phyloP scores from a whole-genome alignment of 2,329 filamentous ascomycete species.

The Penicillium nordicum region DNA sequence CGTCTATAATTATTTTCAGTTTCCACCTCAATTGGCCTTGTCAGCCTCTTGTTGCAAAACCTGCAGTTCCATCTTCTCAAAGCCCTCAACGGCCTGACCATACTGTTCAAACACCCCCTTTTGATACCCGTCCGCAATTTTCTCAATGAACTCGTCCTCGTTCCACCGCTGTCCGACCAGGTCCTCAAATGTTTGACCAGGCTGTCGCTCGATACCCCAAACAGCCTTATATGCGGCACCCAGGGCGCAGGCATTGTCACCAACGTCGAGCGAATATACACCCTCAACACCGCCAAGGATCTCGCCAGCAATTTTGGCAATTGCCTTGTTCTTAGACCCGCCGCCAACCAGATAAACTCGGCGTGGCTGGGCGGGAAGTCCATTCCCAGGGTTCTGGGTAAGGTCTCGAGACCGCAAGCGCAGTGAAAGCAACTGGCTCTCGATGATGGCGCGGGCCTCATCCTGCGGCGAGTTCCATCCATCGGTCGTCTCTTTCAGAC shows the following conservation, averaged over 20 bases:
- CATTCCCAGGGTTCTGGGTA: conserved; percentile 55
- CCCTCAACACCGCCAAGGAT: conserved; percentile 87
- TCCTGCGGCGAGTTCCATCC: conserved; percentile 57
- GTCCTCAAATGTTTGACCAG: conserved; percentile 77
- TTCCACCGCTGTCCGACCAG: conserved; percentile 80
- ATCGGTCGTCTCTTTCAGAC: conserved; percentile 52
- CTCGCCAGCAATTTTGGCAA: conserved; percentile 78
- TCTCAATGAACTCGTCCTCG: conserved; percentile 77
- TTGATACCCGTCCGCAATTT: conserved; percentile 77
- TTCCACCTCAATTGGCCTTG: background rate
- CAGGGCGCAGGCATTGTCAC: conserved; percentile 89
- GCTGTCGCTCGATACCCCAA: conserved; percentile 74
- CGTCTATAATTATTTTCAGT: background rate
- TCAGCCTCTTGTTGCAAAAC: conserved; percentile 51
- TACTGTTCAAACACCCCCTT: conserved; percentile 73
- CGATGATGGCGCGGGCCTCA: conserved; percentile 85
- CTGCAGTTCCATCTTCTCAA: conserved; percentile 69
- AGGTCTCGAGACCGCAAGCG: conserved; percentile 78
- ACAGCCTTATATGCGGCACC: conserved; percentile 95
- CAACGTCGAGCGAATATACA: conserved; percentile 89
- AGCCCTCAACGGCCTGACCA: conserved; percentile 70
- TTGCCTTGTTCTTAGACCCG: conserved; percentile 83
- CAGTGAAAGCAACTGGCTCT: conserved; percentile 91
- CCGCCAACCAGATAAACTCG: conserved; percentile 93
- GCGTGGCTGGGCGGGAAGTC: conserved; percentile 76